Base-by-base conservation (phyloP, 2,329 filamentous ascomycete genomes). In the Ophiocordyceps camponoti-rufipedis region DNA sequence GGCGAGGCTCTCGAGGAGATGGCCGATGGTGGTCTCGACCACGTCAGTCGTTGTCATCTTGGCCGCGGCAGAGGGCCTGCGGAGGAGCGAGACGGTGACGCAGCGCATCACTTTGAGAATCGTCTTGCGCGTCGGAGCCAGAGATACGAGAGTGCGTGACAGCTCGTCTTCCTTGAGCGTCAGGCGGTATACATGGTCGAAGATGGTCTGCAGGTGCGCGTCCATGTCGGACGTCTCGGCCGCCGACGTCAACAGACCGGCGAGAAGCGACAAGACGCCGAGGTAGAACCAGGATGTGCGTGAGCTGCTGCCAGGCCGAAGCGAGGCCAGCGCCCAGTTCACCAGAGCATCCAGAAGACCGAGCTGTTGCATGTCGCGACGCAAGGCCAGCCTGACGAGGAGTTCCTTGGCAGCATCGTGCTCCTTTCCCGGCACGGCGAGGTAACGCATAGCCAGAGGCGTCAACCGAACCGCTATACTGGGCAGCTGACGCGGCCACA, bases 81-180 rank as follows among this genome's bases (percentile, higher is more conserved):
- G 70, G 18, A 89, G 62, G 8, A 76, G 68, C 49, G 88, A 72
- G 5, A 82, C 71, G 2, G 80, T 72, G 38, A 87, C 73, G 14
- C 82, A 82, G 16, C 87, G 78, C 42, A 87, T 69, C n/a, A 87
- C 80, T 57, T 95, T 96, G 58, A 94, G 79, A 31, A 86, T 70
- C 47, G 81, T 74, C 60, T 93, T 94, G 46, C 86, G 75, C 2
- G 85, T 83, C 32, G 89, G 70, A 0, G 88, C 85, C 41, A 87
- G 88, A 1, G 79, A 76, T 33, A 72, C 71, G 38, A 89, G 73
- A 0, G 64, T 57, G 28, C 66, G 63, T 42, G 71, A 74, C 14
- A 71, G 58, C 2, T 65, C 55, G 18, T 67, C 71, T 0, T 71
- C 63, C 18, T 58, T 61, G 3, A 70, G 66, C 4, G 77, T 69